Percentiles rank a stretch among this genome's conserved stretches.
phyloP scores from a whole-genome alignment of 2,329 filamentous ascomycete genomes.

The Penicillium sp. region DNA sequence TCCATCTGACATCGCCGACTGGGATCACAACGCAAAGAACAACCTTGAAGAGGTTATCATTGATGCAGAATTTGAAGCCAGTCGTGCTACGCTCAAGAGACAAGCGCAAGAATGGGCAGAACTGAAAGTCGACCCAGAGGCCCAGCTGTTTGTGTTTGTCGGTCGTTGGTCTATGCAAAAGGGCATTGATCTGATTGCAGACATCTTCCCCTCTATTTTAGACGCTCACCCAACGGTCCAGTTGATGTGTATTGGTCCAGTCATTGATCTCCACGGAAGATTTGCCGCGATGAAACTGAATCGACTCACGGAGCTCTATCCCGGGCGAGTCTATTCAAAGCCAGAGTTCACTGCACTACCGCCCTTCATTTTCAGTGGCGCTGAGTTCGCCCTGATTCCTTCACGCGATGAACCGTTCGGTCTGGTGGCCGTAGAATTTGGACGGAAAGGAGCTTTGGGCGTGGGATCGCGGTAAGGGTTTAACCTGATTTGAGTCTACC shows the following conservation, averaged over 20 bases:
- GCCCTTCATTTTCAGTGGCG: slow-evolving; percentile 65
- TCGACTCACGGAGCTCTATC: slow-evolving; percentile 64
- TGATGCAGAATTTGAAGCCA: slow-evolving; percentile 55
- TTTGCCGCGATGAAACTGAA: slow-evolving; percentile 65
- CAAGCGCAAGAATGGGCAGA: slow-evolving; percentile 68
- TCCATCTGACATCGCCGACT: slow-evolving; percentile 61
- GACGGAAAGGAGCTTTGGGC: slow-evolving; percentile 65
- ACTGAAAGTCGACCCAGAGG: slow-evolving; percentile 59
- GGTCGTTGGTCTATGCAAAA: slow-evolving; percentile 69
- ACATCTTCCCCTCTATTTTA: slow-evolving; percentile 63
- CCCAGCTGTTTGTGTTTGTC: slow-evolving; percentile 66
- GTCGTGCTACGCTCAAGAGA: slow-evolving; percentile 53
- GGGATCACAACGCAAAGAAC: slow-evolving; percentile 51
- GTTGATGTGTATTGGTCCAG: slow-evolving; percentile 62
- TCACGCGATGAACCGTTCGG: slow-evolving; percentile 69
- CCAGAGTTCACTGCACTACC: slow-evolving; percentile 66
- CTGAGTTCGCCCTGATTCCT: slow-evolving; percentile 68
- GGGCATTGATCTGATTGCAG: slow-evolving; percentile 66
- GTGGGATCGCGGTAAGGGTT: slow-evolving; percentile 56
- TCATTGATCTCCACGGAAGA: slow-evolving; percentile 68
- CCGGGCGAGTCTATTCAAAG: slow-evolving; percentile 64
- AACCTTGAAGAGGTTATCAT: slow-evolving; percentile 51
- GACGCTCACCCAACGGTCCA: slow-evolving; percentile 61
- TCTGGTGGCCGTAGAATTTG: slow-evolving; percentile 66
- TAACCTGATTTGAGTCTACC: no score